Conservation (phyloP, 148 eudicot genomes). For the Diospyros lotus region DNA sequence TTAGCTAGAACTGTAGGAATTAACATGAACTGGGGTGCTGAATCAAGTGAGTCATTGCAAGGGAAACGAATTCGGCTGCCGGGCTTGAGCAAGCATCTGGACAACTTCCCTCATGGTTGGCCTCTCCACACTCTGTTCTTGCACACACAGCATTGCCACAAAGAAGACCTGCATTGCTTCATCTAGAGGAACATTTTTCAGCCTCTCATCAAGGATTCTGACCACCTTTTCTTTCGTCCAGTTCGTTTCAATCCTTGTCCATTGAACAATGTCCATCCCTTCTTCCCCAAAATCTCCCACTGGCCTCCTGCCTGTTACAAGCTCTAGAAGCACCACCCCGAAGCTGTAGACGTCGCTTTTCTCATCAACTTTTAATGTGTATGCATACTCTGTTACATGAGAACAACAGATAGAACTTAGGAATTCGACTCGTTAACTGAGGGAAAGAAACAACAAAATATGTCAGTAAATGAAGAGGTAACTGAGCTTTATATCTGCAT, state of each 20-base stretch:
- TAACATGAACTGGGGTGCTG: background rate
- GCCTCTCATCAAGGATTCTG: slow-evolving; percentile 44
- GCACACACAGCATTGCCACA: slow-evolving; percentile 52
- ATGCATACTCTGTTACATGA: slow-evolving; percentile 43
- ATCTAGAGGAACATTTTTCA: slow-evolving; percentile 28
- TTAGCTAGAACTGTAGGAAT: background rate
- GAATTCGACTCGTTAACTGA: background rate
- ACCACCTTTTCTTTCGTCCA: slow-evolving; percentile 44
- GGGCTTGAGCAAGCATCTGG: slow-evolving; percentile 62
- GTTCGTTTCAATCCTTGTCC: slow-evolving; percentile 48
- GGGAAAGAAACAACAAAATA: background rate
- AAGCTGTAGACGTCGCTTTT: slow-evolving; percentile 63
- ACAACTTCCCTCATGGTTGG: slow-evolving; percentile 67
- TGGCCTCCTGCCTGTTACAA: slow-evolving; percentile 46
- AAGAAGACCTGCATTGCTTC: slow-evolving; percentile 56
- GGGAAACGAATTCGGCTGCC: slow-evolving; percentile 44
- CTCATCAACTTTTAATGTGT: slow-evolving; percentile 57
- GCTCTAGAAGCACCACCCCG: slow-evolving; percentile 54
- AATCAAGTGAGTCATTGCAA: slow-evolving; percentile 26
- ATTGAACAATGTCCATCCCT: slow-evolving; percentile 55
- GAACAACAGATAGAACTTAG: background rate
- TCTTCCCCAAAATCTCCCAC: slow-evolving; percentile 62
- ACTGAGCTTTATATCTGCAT: background rate
- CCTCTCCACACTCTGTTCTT: slow-evolving; percentile 53
- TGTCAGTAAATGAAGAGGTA: background rate